Conservation (phyloP, 2,329 filamentous ascomycete genomes). For the Aspergillus awamori region DNA sequence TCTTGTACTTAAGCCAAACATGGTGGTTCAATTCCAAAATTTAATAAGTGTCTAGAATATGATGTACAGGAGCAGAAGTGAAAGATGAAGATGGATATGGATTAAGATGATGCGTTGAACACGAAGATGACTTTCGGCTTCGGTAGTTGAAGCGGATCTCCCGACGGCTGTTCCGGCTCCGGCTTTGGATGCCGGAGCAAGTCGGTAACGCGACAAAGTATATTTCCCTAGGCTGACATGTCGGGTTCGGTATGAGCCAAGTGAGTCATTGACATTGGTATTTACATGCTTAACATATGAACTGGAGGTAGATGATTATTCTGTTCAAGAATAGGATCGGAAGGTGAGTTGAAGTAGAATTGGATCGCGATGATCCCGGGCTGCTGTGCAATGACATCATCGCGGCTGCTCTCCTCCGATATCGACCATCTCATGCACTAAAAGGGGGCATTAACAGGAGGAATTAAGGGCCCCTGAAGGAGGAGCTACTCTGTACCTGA, state of each 20-base stretch:
- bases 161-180: conserved; percentile 24
- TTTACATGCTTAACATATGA: not conserved
- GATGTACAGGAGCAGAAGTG: not conserved
- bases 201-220: conserved; percentile 24
- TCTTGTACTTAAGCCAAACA: conserved; percentile 26
- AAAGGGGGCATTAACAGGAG: no score
- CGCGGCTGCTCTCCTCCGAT: not conserved
- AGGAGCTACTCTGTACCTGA: not conserved
- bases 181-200: conserved; percentile 28
- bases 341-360: not conserved
- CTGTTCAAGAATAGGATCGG: not conserved
- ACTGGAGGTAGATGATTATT: not conserved
- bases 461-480: not conserved
- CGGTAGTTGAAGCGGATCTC: conserved; percentile 9
- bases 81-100: not conserved
- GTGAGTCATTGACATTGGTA: not conserved
- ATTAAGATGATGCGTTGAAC: conserved; percentile 5
- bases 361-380: not conserved
- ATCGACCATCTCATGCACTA: not conserved
- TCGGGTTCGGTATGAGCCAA: not conserved
- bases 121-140: conserved; percentile 14
- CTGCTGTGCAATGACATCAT: conserved; percentile 12
- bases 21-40: conserved; percentile 6
- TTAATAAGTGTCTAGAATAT: not conserved
- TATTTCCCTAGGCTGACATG: not conserved